phyloP scores from a whole-genome alignment of 2,329 filamentous ascomycete species.

The Pseudopyricularia javanii region DNA sequence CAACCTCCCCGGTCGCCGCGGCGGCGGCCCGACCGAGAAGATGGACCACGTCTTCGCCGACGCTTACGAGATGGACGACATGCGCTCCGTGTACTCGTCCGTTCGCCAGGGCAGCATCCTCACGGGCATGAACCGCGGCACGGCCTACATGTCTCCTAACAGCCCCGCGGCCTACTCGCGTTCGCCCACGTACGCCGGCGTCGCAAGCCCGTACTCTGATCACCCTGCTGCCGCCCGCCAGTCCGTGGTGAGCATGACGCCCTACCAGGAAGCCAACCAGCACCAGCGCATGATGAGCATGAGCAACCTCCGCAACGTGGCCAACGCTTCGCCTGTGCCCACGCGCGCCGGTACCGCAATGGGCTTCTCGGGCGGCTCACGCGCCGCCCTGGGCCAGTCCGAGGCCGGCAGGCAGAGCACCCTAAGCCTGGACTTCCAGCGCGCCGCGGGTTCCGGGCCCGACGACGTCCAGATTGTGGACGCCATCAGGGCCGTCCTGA shows the following conservation, averaged over 20 bases:
- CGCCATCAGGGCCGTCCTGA: constrained; percentile 69
- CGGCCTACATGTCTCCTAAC: constrained; percentile 72
- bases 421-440: constrained; percentile 48
- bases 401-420: constrained; percentile 31
- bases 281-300: constrained; percentile 35
- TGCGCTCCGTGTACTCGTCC: constrained; percentile 91
- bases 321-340: constrained; percentile 30
- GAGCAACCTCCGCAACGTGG: constrained; percentile 42
- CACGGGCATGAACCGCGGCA: constrained; percentile 60
- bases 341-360: constrained; percentile 28
- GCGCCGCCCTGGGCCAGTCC: constrained; percentile 26
- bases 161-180: constrained; percentile 52
- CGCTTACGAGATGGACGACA: constrained; percentile 92
- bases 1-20: constrained; percentile 82
- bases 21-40: constrained; percentile 43
- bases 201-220: constrained; percentile 31
- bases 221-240: constrained; percentile 41
- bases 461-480: constrained; percentile 73
- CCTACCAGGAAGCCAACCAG: constrained; percentile 17
- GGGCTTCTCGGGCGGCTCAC: constrained; percentile 33
- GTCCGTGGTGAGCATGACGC: constrained; percentile 56
- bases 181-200: constrained; percentile 23
- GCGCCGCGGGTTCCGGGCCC: constrained; percentile 46
- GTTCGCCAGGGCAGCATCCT: constrained; percentile 80
- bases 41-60: constrained; percentile 53